Base-by-base conservation (phyloP, 2,329 filamentous ascomycete genomes). In the Xylaria sp. region DNA sequence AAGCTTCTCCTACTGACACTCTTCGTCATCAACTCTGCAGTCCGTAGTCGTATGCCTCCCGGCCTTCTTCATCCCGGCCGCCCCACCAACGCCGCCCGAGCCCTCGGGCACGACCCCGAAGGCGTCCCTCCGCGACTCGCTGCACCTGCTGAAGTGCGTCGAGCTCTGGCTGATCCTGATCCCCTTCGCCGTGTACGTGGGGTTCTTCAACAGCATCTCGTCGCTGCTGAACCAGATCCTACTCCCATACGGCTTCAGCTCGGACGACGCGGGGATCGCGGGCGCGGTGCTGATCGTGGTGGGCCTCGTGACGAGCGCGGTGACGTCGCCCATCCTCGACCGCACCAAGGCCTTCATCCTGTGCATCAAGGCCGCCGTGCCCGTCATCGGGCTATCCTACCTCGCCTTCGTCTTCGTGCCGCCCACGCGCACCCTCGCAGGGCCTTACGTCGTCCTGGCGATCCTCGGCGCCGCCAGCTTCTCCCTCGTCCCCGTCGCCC, bases 151-250 rank as follows among this genome's bases (percentile, higher is more conserved):
- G 31, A 91, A 88, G 36, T 92, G 88, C 5, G 82, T 86, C 20
- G 90, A 95, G 76, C 91, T 97, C 79, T 97, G 90, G 86, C 86
- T 97, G 69, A 80, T 97, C 71, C 82, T 94, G 68, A 74, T 94
- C 66, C 90, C 94, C n/a, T 98, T 95, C 80, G 82, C 87, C 70
- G 80, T 94, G 73, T 97, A 94, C 79, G 92, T 97, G 68, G 94
- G 92, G 73, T 90, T 96, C 82, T 99, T 99, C 89, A 98, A 98
- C 84, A 91, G 91, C 72, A 84, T 94, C 71, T 96, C 94, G 56
- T 92, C 92, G 1, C 87, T 98, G 1, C 85, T 98, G 10, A 97
- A 95, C 81, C 95, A 97, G 77, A 92, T 98, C 77, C 87, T 98
- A 70, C 83, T 87, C 44, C 96, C 96, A 0, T 95, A 97, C 80